Evolutionary conservation across 306 rosid genomes (phyloP).

Genomic region (Dalbergia oliveri): DNA sequence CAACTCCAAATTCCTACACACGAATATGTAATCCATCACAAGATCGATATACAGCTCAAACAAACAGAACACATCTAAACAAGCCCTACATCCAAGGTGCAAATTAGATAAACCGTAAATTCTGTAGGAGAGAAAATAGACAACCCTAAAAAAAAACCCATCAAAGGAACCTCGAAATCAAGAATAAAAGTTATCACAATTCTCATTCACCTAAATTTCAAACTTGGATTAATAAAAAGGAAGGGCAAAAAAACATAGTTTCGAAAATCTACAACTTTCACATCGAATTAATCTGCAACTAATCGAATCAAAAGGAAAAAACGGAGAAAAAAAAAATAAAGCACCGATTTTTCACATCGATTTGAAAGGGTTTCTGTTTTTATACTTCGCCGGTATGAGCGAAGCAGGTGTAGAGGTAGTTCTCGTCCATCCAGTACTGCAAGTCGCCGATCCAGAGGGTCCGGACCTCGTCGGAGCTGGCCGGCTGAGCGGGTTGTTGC

Average conservation of each 20-base stretch:
- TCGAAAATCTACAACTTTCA: background rate
- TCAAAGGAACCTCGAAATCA: background rate
- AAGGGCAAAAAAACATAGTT: too few species aligned
- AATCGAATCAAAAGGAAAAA: too few species aligned
- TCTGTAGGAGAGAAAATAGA: background rate
- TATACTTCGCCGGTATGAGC: slow-evolving; percentile 85
- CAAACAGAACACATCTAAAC: background rate
- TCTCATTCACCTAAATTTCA: slow-evolving; percentile 3
- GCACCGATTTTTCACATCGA: background rate
- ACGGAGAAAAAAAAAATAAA: too few species aligned
- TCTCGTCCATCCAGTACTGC: slow-evolving; percentile 98
- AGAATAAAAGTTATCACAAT: background rate
- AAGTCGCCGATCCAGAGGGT: slow-evolving; percentile 98
- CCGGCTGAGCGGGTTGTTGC: slow-evolving; percentile 50
- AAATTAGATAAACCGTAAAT: background rate
- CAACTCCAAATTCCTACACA: background rate
- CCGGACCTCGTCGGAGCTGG: slow-evolving; percentile 82
- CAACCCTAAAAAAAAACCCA: background rate
- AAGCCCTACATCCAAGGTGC: background rate
- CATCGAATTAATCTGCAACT: background rate
- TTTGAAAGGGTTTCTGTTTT: background rate
- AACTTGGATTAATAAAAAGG: background rate
- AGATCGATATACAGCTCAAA: background rate
- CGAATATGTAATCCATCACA: background rate
- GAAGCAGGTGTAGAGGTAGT: slow-evolving; percentile 68